These are phyloP conservation scores for Didymella pomorum DNA, from an alignment of 2,329 filamentous ascomycete genomes.

Conservation along the genomic window DNA sequence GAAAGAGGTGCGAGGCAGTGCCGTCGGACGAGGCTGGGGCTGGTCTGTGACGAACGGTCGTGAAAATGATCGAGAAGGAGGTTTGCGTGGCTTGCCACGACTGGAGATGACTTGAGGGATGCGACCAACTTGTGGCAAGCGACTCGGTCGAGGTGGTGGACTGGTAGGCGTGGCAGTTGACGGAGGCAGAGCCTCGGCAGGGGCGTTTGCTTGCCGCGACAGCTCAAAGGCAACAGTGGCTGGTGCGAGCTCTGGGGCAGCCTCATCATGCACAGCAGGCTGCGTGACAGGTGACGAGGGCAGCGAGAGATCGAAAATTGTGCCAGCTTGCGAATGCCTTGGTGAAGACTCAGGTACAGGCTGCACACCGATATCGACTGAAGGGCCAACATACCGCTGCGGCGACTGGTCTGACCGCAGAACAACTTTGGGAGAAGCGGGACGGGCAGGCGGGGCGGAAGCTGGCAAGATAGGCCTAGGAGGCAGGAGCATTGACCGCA, in stretches of 20 bases:
- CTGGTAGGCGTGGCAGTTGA: slow-evolving; percentile 36
- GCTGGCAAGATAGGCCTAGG: slow-evolving; percentile 46
- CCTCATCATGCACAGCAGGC: slow-evolving; percentile 24
- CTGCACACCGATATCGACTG: slow-evolving; percentile 34
- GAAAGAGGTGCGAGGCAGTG: slow-evolving; percentile 42
- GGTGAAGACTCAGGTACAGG: slow-evolving; percentile 13
- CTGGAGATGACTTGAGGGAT: slow-evolving; percentile 83
- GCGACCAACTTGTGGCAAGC: slow-evolving; percentile 81
- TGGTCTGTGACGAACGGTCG: slow-evolving; percentile 71
- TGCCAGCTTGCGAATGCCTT: slow-evolving; percentile 37
- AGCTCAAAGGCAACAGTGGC: slow-evolving; percentile 1
- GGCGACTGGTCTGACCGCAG: slow-evolving; percentile 36
- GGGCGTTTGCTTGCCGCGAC: slow-evolving; percentile 9
- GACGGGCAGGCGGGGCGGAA: slow-evolving; percentile 36
- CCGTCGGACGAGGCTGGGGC: slow-evolving; percentile 54
- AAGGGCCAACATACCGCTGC: slow-evolving; percentile 28
- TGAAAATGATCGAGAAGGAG: slow-evolving; percentile 83
- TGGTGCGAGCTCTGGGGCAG: slow-evolving; percentile 1
- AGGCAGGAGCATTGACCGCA: slow-evolving; percentile 52
- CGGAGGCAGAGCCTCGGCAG: slow-evolving; percentile 28
- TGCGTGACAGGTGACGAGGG: slow-evolving; percentile 39
- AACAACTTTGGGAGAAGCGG: slow-evolving; percentile 50
- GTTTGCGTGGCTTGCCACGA: slow-evolving; percentile 67
- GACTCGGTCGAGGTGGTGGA: slow-evolving; percentile 61
- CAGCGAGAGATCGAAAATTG: slow-evolving; percentile 47